Percentiles rank a stretch among this genome's conserved stretches.
phyloP scores from a whole-genome alignment of 164 flowering plant genomes.

The Nymphaea colorata region DNA sequence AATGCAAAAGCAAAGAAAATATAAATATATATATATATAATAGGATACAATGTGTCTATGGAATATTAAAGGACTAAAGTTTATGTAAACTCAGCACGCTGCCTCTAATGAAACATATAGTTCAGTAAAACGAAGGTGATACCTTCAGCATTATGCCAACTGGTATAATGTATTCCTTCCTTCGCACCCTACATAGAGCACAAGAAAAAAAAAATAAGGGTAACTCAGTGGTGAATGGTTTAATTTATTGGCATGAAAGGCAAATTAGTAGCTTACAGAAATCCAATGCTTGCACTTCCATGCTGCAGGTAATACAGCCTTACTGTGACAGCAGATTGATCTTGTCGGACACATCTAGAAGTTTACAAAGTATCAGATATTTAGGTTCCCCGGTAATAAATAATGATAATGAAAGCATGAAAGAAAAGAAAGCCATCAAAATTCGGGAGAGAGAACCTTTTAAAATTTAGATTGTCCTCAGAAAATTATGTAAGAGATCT shows the following conservation, averaged over 20 bases:
- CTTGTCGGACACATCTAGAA: conserved; percentile 77
- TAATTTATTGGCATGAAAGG: not conserved
- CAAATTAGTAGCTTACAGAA: conserved; percentile 44
- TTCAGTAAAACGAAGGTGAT: not conserved
- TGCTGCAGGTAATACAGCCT: conserved; percentile 70
- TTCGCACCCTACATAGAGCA: conserved; percentile 47
- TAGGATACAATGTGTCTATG: no score
- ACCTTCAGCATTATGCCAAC: conserved; percentile 87
- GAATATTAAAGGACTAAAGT: not conserved
- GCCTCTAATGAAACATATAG: not conserved
- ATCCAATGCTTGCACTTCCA: conserved; percentile 94
- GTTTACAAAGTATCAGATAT: not conserved
- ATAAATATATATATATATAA: no score
- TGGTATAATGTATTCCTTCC: conserved; percentile 81
- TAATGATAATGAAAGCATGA: not conserved
- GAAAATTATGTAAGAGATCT: no score
- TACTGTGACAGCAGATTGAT: conserved; percentile 66
- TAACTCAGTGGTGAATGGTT: not conserved
- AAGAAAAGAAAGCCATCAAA: no score
- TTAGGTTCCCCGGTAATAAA: not conserved
- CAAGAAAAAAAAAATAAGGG: conserved; percentile 3
- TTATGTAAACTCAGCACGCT: no score
- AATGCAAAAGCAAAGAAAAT: not conserved
- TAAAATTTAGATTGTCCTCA: no score
- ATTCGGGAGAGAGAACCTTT: no score